phyloP scores from a whole-genome alignment of 345 rosid genomes.

The Eucalyptus cloeziana region DNA sequence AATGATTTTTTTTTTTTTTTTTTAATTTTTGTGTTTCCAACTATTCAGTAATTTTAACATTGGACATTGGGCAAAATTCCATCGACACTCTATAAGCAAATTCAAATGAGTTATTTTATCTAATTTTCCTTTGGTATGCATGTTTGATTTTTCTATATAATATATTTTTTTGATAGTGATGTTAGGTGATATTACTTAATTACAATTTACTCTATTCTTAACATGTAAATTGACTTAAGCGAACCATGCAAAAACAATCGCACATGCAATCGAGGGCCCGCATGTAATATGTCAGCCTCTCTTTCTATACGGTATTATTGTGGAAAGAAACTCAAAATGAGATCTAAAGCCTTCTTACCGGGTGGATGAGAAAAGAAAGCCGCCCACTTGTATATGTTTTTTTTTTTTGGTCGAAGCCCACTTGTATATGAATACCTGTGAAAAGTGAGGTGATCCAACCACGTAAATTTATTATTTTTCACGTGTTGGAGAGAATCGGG shows the following conservation, averaged over 20 bases:
- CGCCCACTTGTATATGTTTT: not conserved
- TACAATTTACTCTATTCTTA: not conserved
- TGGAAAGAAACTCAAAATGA: not conserved
- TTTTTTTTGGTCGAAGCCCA: not conserved
- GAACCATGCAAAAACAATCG: not conserved
- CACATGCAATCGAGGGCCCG: not conserved
- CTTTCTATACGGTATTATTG: not conserved
- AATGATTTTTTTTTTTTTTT: no score
- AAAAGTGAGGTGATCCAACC: not conserved
- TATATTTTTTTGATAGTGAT: not conserved
- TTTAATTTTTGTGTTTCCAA: not conserved
- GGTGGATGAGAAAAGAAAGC: not conserved
- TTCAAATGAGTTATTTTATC: not conserved
- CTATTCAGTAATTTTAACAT: not conserved
- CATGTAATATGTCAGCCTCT: not conserved
- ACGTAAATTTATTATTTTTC: not conserved
- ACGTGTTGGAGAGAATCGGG: not conserved
- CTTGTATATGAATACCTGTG: not conserved
- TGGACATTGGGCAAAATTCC: not conserved
- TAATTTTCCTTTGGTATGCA: not conserved
- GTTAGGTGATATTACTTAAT: not conserved
- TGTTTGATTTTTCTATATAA: not conserved
- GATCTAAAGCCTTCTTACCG: not conserved
- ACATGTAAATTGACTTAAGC: not conserved
- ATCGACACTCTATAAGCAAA: not conserved